phyloP scores from a whole-genome alignment of 2,329 filamentous ascomycete species.

The Penicillium sp. region DNA sequence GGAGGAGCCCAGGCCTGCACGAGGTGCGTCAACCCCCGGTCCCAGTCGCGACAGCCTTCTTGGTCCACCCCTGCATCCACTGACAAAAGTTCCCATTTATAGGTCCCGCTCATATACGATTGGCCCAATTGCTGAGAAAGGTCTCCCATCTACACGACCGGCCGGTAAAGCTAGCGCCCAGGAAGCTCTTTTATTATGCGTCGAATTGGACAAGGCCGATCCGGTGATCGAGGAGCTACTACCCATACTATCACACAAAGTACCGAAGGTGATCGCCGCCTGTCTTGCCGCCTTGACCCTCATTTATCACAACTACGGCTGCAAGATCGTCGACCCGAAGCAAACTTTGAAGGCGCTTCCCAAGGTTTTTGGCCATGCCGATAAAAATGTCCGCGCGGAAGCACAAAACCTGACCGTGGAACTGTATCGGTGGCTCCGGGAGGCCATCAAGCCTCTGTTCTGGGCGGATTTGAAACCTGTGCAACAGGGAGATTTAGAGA shows the following conservation, averaged over 20 bases:
- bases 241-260: slow-evolving; percentile 73
- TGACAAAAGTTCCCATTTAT: slow-evolving; percentile 7
- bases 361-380: slow-evolving; percentile 87
- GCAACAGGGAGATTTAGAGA: slow-evolving; percentile 87
- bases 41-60: background rate
- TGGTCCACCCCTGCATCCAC: background rate
- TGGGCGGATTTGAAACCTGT: slow-evolving; percentile 93
- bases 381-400: slow-evolving; percentile 95
- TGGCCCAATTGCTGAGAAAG: slow-evolving; percentile 78
- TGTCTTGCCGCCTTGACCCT: slow-evolving; percentile 67
- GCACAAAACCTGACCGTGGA: slow-evolving; percentile 86
- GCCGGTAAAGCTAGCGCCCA: slow-evolving; percentile 78
- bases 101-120: slow-evolving; percentile 69
- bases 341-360: slow-evolving; percentile 78
- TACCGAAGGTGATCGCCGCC: slow-evolving; percentile 75
- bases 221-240: slow-evolving; percentile 86
- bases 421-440: slow-evolving; percentile 90
- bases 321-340: slow-evolving; percentile 88
- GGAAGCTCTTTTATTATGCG: slow-evolving; percentile 76
- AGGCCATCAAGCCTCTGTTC: slow-evolving; percentile 97
- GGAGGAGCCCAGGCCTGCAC: slow-evolving; percentile 70
- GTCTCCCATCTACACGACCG: slow-evolving; percentile 74
- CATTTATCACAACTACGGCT: slow-evolving; percentile 89
- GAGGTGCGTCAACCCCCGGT: slow-evolving; percentile 41
- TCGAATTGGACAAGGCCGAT: slow-evolving; percentile 77